Base-by-base conservation (phyloP, 2,329 filamentous ascomycete species). In the Diaporthe citrichinensis region DNA sequence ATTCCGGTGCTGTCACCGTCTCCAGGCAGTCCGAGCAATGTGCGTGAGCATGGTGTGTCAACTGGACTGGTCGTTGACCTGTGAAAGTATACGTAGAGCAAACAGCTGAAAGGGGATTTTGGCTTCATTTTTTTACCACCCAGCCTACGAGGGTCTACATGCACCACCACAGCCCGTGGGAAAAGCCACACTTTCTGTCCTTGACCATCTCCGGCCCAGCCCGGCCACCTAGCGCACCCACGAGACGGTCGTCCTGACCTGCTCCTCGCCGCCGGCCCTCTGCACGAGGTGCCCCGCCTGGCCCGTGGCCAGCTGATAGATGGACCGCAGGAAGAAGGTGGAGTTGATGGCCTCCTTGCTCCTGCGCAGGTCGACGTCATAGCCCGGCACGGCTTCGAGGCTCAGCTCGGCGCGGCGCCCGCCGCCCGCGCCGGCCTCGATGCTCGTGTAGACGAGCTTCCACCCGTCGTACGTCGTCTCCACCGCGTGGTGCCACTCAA, bases 391-490 rank as follows among this genome's bases (percentile, higher is more conserved):
- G 9, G 85, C 84, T 57, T 87, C 83, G 10, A 92, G 83, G 2
- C 83, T 85, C 34, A 92, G 80, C 79, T 90, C 87, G 28, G 87
- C 85, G n/a, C 88, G 84, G 17, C 86, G 86, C 8, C 89, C 89
- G 68, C 87, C 87, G 75, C 88, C 86, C 69, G 85, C 84, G 0
- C 89, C 89, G 7, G 85, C 88, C 76, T 91, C 87, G 76, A 90
- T 84, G 78, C 84, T 87, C 28, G 85, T 88, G 84, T 91, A 90
- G 10, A 83, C 84, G 12, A 92, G 81, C 15, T 80, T 86, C 81
- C 88, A 86, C 58, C 84, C 85, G 9, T 83, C 77, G 80, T 86
- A 88, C 2, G 84, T 80, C 53, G 86, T 81, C 14, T 86, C 82
- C 62, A 87, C 81, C 34, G 83, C 81, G 74, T 88, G 87, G 61